Evolutionary conservation across 2,329 filamentous ascomycete species (phyloP).

Genomic region (Colletotrichum navitas): DNA sequence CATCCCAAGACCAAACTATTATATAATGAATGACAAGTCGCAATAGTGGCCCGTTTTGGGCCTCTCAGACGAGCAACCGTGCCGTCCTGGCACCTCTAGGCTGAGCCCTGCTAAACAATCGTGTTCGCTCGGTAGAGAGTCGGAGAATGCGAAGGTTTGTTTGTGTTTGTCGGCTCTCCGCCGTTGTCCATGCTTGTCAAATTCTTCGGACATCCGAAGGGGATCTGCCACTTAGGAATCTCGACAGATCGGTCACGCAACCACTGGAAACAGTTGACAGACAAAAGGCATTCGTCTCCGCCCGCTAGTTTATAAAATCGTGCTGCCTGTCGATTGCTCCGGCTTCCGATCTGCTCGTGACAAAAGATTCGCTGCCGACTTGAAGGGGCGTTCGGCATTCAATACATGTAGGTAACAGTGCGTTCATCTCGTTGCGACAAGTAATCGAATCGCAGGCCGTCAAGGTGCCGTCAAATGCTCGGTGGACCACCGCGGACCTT

Average conservation of each 20-base stretch:
- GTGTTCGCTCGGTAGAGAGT: conserved; percentile 14
- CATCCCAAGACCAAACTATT: conserved; percentile 25
- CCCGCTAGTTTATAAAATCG: background rate
- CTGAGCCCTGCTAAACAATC: background rate
- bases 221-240: background rate
- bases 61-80: conserved; percentile 13
- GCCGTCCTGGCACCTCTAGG: conserved; percentile 18
- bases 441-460: background rate
- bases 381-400: background rate
- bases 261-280: background rate
- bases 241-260: too few relatives aligned
- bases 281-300: background rate
- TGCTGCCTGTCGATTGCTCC: background rate
- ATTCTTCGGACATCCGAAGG: background rate
- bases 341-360: background rate
- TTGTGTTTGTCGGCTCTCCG: background rate
- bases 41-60: conserved; percentile 19
- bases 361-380: background rate
- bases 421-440: background rate
- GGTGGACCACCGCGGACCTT: background rate
- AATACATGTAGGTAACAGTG: background rate
- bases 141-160: background rate
- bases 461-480: background rate
- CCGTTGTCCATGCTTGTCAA: background rate
- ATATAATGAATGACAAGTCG: conserved; percentile 39